phyloP scores from a whole-genome alignment of 73 alveolate species.

The Paramecium tetraurelia region DNA sequence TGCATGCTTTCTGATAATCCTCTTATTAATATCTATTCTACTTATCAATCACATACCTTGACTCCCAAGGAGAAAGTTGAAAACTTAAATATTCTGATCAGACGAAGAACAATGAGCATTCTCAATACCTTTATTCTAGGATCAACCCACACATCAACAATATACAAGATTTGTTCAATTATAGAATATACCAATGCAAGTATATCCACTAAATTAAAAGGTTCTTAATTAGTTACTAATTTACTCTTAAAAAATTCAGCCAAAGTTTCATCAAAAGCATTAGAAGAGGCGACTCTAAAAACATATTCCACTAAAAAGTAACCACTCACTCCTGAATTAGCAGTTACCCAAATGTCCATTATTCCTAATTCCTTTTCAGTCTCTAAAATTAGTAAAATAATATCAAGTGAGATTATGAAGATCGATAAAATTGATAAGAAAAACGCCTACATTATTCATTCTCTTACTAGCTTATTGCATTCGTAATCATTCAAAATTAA shows the following conservation, averaged over 20 bases:
- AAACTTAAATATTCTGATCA: constrained; percentile 38
- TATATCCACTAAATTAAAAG: constrained; percentile 33
- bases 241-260: background rate
- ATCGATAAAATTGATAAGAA: background rate
- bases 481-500: background rate
- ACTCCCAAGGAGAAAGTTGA: constrained; percentile 28
- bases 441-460: background rate
- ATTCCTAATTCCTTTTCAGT: background rate
- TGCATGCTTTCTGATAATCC: constrained; percentile 53
- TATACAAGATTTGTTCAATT: background rate
- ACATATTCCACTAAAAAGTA: background rate
- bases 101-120: constrained; percentile 28
- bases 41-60: background rate
- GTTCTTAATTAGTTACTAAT: background rate
- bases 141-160: background rate
- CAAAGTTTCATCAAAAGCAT: constrained; percentile 32
- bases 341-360: background rate
- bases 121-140: constrained; percentile 43
- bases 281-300: background rate
- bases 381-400: background rate
- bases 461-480: background rate
- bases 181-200: constrained; percentile 8
- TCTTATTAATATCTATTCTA: constrained; percentile 12
- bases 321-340: background rate
- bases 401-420: background rate